Base-by-base conservation (phyloP, 306 rosid species). In the Vigna reflexopilosa region DNA sequence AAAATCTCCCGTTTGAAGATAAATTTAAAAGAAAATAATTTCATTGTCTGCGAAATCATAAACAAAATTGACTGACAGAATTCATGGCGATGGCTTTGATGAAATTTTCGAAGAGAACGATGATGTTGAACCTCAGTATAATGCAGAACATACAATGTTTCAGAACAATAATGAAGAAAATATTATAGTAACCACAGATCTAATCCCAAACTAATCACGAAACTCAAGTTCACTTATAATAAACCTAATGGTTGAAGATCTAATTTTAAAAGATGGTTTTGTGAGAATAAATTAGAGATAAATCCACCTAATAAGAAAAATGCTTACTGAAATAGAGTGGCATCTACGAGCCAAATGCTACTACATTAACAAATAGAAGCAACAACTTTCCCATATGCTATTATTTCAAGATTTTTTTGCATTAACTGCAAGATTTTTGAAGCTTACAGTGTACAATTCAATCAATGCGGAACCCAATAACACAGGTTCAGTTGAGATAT, bases 281-380 rank as follows among this genome's bases (percentile, higher is more conserved):
- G 3, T 26, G 28, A 26, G 28, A 24, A 24, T 24, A 24, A 24
- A 24, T 24, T 2, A 67, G 5, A 32, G 34, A 30, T 30, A 30
- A 4, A 30, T 3, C 4, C 34, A 57, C 16, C 62, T 0, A 7
- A 5, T 69, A 86, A 92, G 26, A 17, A 50, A 63, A 52, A n/a
- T 65, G 28, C 57, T 51, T n/a, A 91, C 97, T 87, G 90, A 64
- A 92, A 87, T 57, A 80, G 66, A 4, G 52, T 15, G 36, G 36
- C 5, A 32, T 32, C 36, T 32, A 32, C 36, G 5, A 14, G 34
- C 7, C 44, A 62, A 62, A 16, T 32, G 13, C 45, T 32, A 61
- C 45, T 30, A 16, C 10, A 62, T 28, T 30, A 28, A 28, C 19
- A 59, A 19, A 59, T 28, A 28, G 42, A 0, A 28, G 66, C 14